Base-by-base conservation (phyloP, 73 alveolate species). In the Paramecium biaurelia region DNA sequence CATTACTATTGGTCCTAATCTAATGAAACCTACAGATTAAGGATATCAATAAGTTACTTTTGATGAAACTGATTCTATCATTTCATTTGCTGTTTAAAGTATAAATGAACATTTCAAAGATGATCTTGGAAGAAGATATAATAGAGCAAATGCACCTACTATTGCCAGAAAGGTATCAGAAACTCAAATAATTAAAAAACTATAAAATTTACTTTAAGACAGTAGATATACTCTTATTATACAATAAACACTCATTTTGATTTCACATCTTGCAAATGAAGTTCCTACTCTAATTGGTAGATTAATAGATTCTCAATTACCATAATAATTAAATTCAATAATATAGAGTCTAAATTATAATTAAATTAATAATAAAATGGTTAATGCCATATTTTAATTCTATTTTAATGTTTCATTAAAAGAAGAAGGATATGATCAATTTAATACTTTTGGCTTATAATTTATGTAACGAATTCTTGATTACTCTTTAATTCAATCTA, bases 121-220 rank as follows among this genome's bases (percentile, higher is more conserved):
- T 15, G 86, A 72, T 35, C 35, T 23, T 10, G 86, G 86, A 15
- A 30, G 86, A 15, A 30, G 86, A 34, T 28, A 32, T 35, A 72
- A 72, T 72, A 72, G 86, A 37, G 86, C 86, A n/a, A 72, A 72
- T 72, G 86, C 86, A 12, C 86, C 86, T n/a, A 72, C 86, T 0
- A 72, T 72, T 72, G 86, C 86, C 32, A 72, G 86, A 34, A 72
- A 72, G 4, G 86, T 72, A 20, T 72, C 86, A 34, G 86, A 72
- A 35, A 34, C 86, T 37, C 26, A 34, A 7, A 72, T 72, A 11
- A 72, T 72, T 35, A 30, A 37, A n/a, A 72, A 72, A 72, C 38
- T 72, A 18, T 35, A 11, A 15, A 35, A 15, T 34, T 72, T 72
- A 24, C 56, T 72, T 5, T 37, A 72, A 72, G 86, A 72, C 21